Conservation (phyloP, 2,329 filamentous ascomycete species). For the Pseudogymnoascus pannorum region DNA sequence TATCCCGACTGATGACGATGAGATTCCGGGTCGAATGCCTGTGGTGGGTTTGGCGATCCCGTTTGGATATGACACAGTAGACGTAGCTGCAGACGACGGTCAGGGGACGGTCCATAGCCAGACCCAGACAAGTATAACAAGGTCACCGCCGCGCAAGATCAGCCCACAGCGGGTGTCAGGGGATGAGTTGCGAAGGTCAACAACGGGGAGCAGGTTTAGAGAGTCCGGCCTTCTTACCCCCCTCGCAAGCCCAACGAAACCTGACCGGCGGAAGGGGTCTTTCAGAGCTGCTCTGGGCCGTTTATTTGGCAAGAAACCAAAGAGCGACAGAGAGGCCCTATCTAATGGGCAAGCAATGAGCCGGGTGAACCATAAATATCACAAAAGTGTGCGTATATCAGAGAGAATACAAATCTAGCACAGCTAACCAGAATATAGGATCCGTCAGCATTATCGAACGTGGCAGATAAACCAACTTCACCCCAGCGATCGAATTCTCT, state of each 20-base stretch:
- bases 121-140: not conserved
- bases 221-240: not conserved
- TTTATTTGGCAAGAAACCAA: slow-evolving; percentile 53
- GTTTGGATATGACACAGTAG: slow-evolving; percentile 20
- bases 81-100: not conserved
- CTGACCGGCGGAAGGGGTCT: slow-evolving; percentile 50
- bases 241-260: slow-evolving; percentile 29
- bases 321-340: slow-evolving; percentile 26
- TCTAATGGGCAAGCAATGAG: slow-evolving; percentile 12
- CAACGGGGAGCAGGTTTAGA: not conserved
- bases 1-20: slow-evolving; percentile 45
- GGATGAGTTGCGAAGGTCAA: not conserved
- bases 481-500: slow-evolving; percentile 49
- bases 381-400: slow-evolving; percentile 42
- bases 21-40: slow-evolving; percentile 45
- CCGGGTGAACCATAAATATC: slow-evolving; percentile 28
- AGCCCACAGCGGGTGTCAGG: not conserved
- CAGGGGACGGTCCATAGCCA: not conserved
- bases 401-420: slow-evolving; percentile 10
- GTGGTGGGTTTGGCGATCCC: slow-evolving; percentile 32
- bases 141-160: not conserved
- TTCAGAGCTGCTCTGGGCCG: slow-evolving; percentile 48
- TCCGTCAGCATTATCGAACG: slow-evolving; percentile 31
- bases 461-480: slow-evolving; percentile 32
- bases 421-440: slow-evolving; percentile 28